A percentile compares a stretch with the other conserved stretches of the same genome.
Evolutionary conservation across 768 basidiomycete species (phyloP).

Genomic region (Leccinum disarticulatum): DNA sequence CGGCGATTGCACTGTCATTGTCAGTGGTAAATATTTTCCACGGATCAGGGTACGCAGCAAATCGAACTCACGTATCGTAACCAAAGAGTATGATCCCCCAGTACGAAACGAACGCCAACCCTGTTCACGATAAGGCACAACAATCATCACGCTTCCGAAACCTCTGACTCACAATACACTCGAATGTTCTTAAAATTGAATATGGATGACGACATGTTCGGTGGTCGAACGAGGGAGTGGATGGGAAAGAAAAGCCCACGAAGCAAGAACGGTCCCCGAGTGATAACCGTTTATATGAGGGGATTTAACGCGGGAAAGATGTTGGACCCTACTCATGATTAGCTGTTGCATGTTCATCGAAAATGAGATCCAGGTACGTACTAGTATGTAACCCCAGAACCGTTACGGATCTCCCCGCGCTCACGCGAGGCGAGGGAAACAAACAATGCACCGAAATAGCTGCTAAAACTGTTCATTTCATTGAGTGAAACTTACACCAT

Average conservation of each 20-base stretch:
- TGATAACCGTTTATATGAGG: conserved; percentile 1
- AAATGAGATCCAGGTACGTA: background rate
- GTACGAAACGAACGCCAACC: conserved; percentile 71
- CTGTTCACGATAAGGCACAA: conserved; percentile 35
- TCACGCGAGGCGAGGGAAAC: background rate
- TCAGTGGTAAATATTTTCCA: background rate
- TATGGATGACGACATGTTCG: conserved; percentile 1
- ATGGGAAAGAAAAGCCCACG: background rate
- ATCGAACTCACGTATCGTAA: conserved; percentile 64
- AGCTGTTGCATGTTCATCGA: background rate
- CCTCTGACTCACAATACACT: conserved; percentile 56
- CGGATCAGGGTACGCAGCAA: background rate
- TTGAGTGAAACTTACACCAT: too few species aligned
- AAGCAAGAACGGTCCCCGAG: background rate
- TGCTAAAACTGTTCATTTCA: too few species aligned
- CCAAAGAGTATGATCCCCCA: conserved; percentile 85
- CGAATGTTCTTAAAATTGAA: conserved; percentile 50
- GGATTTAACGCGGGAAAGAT: background rate
- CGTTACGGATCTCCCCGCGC: background rate
- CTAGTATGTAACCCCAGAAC: background rate
- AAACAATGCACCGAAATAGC: too few species aligned
- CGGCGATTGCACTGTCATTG: conserved; percentile 55
- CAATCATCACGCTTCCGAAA: background rate
- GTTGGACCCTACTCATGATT: background rate
- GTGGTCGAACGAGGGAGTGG: background rate